A percentile compares a stretch with the other conserved stretches of the same genome.
Conservation (phyloP, 805 yeast species). For the Ogataea saltuana region DNA sequence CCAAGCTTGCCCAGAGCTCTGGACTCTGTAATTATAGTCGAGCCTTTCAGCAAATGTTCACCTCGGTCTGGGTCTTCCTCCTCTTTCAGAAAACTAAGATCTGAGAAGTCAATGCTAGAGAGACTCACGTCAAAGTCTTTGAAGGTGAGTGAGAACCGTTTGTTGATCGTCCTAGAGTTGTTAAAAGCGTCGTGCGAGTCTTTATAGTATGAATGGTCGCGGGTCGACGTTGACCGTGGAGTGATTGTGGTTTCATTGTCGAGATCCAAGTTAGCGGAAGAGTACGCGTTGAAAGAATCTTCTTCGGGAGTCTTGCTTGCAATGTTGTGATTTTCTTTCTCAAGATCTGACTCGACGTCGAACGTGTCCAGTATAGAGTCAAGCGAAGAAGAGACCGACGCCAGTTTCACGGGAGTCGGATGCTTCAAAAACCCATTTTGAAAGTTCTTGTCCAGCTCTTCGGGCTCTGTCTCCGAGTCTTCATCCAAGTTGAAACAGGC, state of each 20-base stretch:
- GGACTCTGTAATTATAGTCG: conserved; percentile 13
- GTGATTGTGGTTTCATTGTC: conserved; percentile 16
- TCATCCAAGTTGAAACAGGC: conserved; percentile 38
- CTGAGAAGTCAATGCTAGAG: conserved; percentile 13
- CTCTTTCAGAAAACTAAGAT: conserved; percentile 19
- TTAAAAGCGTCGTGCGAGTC: conserved; percentile 39
- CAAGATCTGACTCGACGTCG: conserved; percentile 16
- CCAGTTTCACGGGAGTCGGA: conserved; percentile 27
- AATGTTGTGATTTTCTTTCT: conserved; percentile 2
- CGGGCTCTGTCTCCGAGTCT: conserved; percentile 13
- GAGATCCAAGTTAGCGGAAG: conserved; percentile 8
- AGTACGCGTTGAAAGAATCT: neutral
- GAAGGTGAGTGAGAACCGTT: conserved; percentile 29
- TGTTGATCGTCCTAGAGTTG: conserved; percentile 17
- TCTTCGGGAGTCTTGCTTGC: neutral
- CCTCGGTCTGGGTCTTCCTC: conserved; percentile 9
- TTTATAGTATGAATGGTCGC: conserved; percentile 55
- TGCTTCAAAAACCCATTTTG: conserved; percentile 18
- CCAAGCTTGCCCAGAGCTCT: conserved; percentile 9
- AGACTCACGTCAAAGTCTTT: conserved; percentile 26
- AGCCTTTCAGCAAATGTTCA: conserved; percentile 8
- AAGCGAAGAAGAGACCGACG: conserved; percentile 28
- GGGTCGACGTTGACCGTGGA: conserved; percentile 37
- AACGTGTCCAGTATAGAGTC: conserved; percentile 31
- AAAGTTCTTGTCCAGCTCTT: neutral